These are phyloP conservation scores for Isatis lusitanica DNA, from an alignment of 441 rosid species.

Conservation along the genomic window DNA sequence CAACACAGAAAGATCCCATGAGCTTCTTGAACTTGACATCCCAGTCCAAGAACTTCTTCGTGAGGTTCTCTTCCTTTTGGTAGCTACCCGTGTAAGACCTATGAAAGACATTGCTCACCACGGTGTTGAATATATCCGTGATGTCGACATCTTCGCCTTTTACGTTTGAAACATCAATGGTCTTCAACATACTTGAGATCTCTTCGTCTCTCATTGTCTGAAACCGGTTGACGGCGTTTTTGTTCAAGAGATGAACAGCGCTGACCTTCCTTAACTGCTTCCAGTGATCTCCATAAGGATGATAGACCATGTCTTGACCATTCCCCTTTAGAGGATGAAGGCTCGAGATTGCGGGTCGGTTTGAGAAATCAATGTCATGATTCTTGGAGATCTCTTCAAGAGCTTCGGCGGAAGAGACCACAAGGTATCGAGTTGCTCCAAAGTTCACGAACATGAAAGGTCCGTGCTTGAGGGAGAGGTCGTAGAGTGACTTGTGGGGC, in stretches of 20 bases:
- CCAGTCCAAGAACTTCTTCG: slow-evolving; percentile 28
- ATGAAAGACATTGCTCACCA: slow-evolving; percentile 25
- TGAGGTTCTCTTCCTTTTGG: slow-evolving; percentile 12
- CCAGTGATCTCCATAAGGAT: slow-evolving; percentile 50
- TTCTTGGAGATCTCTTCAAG: slow-evolving; percentile 38
- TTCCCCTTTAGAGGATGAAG: slow-evolving; percentile 34
- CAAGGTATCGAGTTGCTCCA: slow-evolving; percentile 40
- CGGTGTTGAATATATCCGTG: slow-evolving; percentile 12
- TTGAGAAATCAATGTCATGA: slow-evolving; percentile 39
- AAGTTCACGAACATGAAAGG: slow-evolving; percentile 42
- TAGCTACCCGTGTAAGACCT: slow-evolving; percentile 32
- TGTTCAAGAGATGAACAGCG: slow-evolving; percentile 43
- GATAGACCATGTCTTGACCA: slow-evolving; percentile 37
- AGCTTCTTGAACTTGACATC: slow-evolving; percentile 32
- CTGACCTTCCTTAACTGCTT: slow-evolving; percentile 36
- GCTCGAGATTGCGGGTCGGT: slow-evolving; percentile 35
- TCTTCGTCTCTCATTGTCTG: slow-evolving; percentile 41
- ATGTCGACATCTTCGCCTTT: slow-evolving; percentile 19
- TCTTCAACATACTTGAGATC: slow-evolving; percentile 24
- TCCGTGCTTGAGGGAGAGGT: slow-evolving; percentile 40
- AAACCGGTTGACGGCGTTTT: slow-evolving; percentile 37
- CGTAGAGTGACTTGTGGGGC: slow-evolving; percentile 41
- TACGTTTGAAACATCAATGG: not conserved
- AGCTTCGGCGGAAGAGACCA: slow-evolving; percentile 40
- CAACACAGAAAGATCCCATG: slow-evolving; percentile 23